Evolutionary conservation across 2,329 filamentous ascomycete species (phyloP), one percentile per base, ranked within the genome.

Genomic region (Paecilomyces formosus): DNA sequence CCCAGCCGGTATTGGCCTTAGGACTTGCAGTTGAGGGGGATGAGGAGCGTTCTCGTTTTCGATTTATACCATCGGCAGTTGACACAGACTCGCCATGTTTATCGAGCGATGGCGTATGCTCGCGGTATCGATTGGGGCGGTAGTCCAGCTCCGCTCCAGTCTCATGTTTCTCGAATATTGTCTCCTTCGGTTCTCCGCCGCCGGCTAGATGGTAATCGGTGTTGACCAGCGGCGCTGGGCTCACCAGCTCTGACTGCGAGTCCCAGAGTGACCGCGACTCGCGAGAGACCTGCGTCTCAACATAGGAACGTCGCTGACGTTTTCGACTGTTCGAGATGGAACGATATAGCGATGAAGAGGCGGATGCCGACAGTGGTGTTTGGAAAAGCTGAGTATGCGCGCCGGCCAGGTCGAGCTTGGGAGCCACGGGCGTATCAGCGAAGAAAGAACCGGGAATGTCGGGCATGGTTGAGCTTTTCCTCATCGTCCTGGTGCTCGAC

Each of bases 111-210:
- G 63, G 64, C 18, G 64, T 26, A 31, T 63, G 9, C 13, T 74
- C 67, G 49, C 68, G 69, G 63, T 77, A 78, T 55, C 76, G 70
- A 65, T 72, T 78, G 26, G 74, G 75, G 55, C 76, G 70, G 60
- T 76, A 76, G 61, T 77, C 75, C 54, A 72, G 57, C 57, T 76
- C 74, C 11, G 68, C 68, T 5, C 68, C 65, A 53, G 61, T 64
- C 18, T 64, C 63, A 26, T 63, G 61, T 33, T 60, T 60, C 28
- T 63, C 61, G 21, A 64, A 61, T 56, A 67, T 60, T 45, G 60
- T 61, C 45, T 62, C 60, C 56, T 52, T 67, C 51, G 57, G 64
- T 59, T 68, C 62, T 59, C 68, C 24, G 33, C 66, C 67, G 59
- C 66, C 69, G 31, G 70, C 70, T 58, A 75, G 69, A 30, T 68